These are phyloP conservation scores for Pseudonitzschia multistriata DNA, from an alignment of 108 stramenopile species.

Conservation along the genomic window DNA sequence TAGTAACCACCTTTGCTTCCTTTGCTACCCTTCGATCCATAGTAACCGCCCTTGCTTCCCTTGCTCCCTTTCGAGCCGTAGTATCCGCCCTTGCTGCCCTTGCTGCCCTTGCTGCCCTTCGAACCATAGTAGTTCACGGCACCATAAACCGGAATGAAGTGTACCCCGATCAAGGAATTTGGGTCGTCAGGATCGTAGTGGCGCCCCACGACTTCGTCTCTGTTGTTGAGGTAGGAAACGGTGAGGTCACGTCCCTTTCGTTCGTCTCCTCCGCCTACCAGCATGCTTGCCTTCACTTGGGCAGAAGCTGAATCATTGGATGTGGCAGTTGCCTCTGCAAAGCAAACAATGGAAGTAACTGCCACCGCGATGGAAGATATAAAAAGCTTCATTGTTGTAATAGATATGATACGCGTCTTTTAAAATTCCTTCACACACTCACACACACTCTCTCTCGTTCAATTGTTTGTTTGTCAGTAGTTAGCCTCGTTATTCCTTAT, in stretches of 20 bases:
- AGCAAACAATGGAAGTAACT: background rate
- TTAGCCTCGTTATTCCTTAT: background rate
- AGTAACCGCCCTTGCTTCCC: background rate
- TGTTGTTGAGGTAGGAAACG: background rate
- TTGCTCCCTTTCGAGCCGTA: background rate
- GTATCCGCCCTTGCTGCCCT: background rate
- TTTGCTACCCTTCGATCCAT: background rate
- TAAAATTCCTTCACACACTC: background rate
- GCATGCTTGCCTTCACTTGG: background rate
- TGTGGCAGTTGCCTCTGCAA: background rate
- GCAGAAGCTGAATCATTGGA: background rate
- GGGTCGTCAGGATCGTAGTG: background rate
- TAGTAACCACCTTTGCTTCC: background rate
- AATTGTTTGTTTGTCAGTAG: background rate
- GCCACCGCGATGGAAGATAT: background rate
- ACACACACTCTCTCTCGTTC: background rate
- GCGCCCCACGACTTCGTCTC: background rate
- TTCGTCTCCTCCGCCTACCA: background rate
- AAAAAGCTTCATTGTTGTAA: background rate
- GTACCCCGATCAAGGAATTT: background rate
- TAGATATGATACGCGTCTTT: background rate
- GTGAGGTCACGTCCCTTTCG: background rate
- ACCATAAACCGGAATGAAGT: background rate
- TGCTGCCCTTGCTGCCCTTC: background rate
- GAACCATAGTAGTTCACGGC: background rate